Evolutionary conservation across 2,329 filamentous ascomycete species (phyloP).

Genomic region (Massarina eburnea): DNA sequence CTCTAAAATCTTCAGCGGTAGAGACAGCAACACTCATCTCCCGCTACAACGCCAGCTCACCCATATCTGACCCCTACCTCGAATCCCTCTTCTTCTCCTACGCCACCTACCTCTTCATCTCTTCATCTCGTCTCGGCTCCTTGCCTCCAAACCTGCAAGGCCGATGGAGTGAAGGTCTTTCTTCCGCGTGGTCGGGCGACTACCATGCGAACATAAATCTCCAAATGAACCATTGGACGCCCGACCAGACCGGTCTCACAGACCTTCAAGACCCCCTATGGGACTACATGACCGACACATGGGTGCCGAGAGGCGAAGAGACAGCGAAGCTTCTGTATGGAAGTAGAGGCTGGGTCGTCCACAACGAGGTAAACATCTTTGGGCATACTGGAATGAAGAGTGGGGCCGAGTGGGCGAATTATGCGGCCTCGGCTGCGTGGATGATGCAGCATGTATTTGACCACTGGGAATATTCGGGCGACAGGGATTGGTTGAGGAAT

Average conservation of each 20-base stretch:
- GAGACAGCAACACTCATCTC: slow-evolving; percentile 43
- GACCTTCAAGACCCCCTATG: slow-evolving; percentile 52
- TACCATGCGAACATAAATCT: slow-evolving; percentile 63
- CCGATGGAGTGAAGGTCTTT: slow-evolving; percentile 53
- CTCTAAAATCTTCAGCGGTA: slow-evolving; percentile 41
- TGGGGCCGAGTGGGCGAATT: slow-evolving; percentile 46
- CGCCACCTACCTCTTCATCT: slow-evolving; percentile 57
- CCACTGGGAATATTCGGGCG: slow-evolving; percentile 56
- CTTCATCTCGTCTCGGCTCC: slow-evolving; percentile 52
- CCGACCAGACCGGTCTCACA: slow-evolving; percentile 55
- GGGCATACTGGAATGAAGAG: slow-evolving; percentile 57
- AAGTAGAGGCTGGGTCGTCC: slow-evolving; percentile 58
- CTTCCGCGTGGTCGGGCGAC: slow-evolving; percentile 55
- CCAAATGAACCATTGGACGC: slow-evolving; percentile 63
- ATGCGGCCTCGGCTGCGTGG: slow-evolving; percentile 57
- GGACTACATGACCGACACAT: slow-evolving; percentile 57
- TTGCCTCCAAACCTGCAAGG: slow-evolving; percentile 62
- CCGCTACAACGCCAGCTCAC: slow-evolving; percentile 27
- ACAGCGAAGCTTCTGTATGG: slow-evolving; percentile 58
- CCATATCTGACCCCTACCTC: slow-evolving; percentile 53
- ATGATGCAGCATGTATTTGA: slow-evolving; percentile 64
- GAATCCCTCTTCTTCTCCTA: slow-evolving; percentile 58
- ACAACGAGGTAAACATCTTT: slow-evolving; percentile 62
- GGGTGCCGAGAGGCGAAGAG: slow-evolving; percentile 56
- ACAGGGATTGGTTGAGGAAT: slow-evolving; percentile 48